Conservation (phyloP, 1,284 basidiomycete species). For the Ceratobasidium sp. region DNA sequence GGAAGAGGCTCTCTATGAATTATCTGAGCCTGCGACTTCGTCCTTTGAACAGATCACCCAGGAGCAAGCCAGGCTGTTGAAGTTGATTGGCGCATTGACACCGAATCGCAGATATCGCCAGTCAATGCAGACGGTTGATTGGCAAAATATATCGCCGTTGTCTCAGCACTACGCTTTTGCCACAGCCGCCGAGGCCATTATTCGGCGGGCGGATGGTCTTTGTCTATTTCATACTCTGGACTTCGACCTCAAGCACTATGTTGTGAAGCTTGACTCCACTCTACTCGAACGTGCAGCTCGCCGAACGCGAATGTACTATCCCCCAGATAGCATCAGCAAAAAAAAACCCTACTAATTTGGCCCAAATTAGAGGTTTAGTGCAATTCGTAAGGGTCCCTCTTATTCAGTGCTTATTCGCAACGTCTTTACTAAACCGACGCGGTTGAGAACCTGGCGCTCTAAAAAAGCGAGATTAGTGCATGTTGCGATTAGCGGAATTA, state of each 20-base stretch:
- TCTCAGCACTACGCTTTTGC: slow-evolving; percentile 58
- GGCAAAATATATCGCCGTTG: slow-evolving; percentile 54
- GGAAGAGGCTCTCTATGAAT: slow-evolving; percentile 61
- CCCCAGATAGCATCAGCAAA: too few relatives aligned
- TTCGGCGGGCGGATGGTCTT: slow-evolving; percentile 4
- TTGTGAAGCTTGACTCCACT: neutral
- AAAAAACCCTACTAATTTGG: too few relatives aligned
- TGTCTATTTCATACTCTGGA: slow-evolving; percentile 3
- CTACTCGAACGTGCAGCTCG: neutral
- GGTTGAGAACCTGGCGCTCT: too few relatives aligned
- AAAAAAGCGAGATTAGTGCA: too few relatives aligned
- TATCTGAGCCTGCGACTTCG: slow-evolving; percentile 58
- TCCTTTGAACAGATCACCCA: slow-evolving; percentile 59
- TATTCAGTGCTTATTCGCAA: too few relatives aligned
- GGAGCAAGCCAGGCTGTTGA: slow-evolving; percentile 56
- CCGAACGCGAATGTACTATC: neutral
- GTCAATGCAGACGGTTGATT: slow-evolving; percentile 60
- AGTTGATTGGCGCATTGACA: slow-evolving; percentile 57
- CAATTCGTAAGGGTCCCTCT: too few relatives aligned
- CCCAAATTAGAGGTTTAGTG: too few relatives aligned
- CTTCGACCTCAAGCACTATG: neutral
- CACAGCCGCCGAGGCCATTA: neutral
- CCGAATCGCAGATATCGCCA: slow-evolving; percentile 57
- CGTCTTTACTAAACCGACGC: too few relatives aligned
- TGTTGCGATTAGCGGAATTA: too few relatives aligned